Evolutionary conservation across 2,329 filamentous ascomycete species (phyloP), one percentile per base, ranked within the genome.

Genomic region (Fusarium sp.): DNA sequence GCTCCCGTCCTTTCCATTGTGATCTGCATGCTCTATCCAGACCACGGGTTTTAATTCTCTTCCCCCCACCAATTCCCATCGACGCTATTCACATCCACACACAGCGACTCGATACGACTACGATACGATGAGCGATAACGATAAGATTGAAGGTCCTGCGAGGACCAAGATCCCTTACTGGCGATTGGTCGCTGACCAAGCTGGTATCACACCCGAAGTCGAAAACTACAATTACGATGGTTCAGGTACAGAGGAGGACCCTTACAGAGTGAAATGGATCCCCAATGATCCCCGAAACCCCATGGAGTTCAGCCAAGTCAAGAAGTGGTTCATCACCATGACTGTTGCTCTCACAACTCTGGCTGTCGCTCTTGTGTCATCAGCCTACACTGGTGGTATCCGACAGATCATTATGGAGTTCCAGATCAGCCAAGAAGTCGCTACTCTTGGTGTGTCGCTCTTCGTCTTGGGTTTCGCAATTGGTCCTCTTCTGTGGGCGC

Each of bases 401-500:
- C 34, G 54, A 20, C 32, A 70, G 34, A 68, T 70, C 45, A 71
- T 71, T 0, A n/a, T 54, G 5, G 68, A 70, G 27, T 70, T 71
- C 40, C 23, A 58, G 7, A 70, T 70, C 13, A 70, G 68, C 51
- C 68, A 71, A 34, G 59, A 71, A 45, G 61, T 72, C 3, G 69
- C 65, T 46, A 72, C 69, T 5, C 61, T 72, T 14, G 69, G 69
- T 20, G 68, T 72, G 1, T 72, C 69, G 4, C 60, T 72, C 9
- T 72, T 72, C 23, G 68, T 72, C 4, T 45, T 72, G 34, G 69
- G 69, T 25, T 72, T 72, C 72, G 92, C 92, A 72, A 81, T 94
- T 54, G 92, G 71, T 16, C 92, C 92, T 4, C 90, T 94, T 86
- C 84, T 85, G 1, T 94, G 94, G 75, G 92, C 92, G 6, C 92